phyloP scores from a whole-genome alignment of 768 basidiomycete genomes.

The Hebeloma cylindrosporum region DNA sequence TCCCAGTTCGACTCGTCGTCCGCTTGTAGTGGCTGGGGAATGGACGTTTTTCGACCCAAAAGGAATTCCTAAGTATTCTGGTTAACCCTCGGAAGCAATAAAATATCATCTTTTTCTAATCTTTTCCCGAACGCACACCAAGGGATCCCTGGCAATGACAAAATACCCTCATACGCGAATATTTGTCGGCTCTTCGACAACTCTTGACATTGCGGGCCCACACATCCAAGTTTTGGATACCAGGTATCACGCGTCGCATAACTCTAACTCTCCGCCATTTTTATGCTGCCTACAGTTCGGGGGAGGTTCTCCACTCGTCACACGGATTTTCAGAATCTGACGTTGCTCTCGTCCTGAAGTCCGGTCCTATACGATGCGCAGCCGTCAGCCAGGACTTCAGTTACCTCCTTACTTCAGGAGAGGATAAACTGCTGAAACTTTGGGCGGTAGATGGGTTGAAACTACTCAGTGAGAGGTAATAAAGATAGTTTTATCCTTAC shows the following conservation, averaged over 20 bases:
- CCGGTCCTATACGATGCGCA: conserved; percentile 61
- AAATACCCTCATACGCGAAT: conserved; percentile 48
- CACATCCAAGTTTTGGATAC: conserved; percentile 61
- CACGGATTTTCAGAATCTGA: conserved; percentile 29
- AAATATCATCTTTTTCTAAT: too few relatives aligned
- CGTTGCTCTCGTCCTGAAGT: conserved; percentile 36
- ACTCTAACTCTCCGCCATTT: conserved; percentile 6
- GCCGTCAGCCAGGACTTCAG: conserved; percentile 44
- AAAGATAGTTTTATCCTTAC: not conserved
- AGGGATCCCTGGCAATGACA: too few relatives aligned
- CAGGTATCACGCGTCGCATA: conserved; percentile 44
- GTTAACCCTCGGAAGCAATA: too few relatives aligned
- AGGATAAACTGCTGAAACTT: conserved; percentile 81
- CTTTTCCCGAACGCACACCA: too few relatives aligned
- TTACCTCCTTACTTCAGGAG: conserved; percentile 64
- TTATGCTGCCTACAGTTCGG: conserved; percentile 41
- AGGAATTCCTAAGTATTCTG: too few relatives aligned
- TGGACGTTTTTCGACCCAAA: too few relatives aligned
- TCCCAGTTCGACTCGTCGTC: too few relatives aligned
- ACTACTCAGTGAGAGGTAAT: conserved; percentile 63
- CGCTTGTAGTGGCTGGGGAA: too few relatives aligned
- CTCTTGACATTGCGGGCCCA: conserved; percentile 55
- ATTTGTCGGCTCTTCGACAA: conserved; percentile 34
- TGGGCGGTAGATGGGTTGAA: conserved; percentile 62
- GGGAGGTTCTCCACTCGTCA: conserved; percentile 49